phyloP scores from a whole-genome alignment of 352 stramenopile species.

The Chrysophaeum taylorii region DNA sequence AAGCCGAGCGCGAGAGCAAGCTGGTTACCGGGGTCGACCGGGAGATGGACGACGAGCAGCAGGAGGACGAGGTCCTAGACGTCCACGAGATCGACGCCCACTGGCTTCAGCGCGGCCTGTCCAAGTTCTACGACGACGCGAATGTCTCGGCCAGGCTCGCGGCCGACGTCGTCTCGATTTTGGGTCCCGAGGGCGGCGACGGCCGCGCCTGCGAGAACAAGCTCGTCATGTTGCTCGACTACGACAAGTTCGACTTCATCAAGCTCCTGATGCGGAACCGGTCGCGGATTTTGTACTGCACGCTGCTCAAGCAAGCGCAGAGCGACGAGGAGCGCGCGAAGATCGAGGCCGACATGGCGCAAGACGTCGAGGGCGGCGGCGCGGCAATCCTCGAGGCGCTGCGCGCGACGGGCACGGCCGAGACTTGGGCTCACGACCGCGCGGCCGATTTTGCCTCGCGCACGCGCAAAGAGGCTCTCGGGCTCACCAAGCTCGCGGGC shows the following conservation, averaged over 20 bases:
- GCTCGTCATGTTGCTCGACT: conserved; percentile 89
- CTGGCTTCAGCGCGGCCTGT: conserved; percentile 91
- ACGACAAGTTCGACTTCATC: conserved; percentile 99
- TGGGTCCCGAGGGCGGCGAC: conserved; percentile 40
- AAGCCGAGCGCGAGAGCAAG: conserved; percentile 42
- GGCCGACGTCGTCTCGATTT: conserved; percentile 68
- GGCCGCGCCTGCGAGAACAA: conserved; percentile 85
- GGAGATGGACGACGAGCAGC: conserved; percentile 38
- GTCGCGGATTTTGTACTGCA: conserved; percentile 88
- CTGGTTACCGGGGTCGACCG: conserved; percentile 37
- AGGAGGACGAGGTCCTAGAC: conserved; percentile 58
- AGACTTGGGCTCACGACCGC: conserved; percentile 85
- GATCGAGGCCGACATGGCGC: conserved; percentile 76
- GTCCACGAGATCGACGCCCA: conserved; percentile 95
- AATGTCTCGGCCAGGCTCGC: conserved; percentile 77
- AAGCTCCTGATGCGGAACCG: conserved; percentile 91
- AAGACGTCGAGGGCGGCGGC: conserved; percentile 67
- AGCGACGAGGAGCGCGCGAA: conserved; percentile 70
- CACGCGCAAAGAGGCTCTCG: conserved; percentile 62
- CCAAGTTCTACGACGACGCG: conserved; percentile 87
- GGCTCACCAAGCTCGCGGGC: conserved; percentile 52
- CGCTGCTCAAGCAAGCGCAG: conserved; percentile 87
- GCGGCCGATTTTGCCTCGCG: conserved; percentile 67
- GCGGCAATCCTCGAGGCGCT: conserved; percentile 76
- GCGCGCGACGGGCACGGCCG: conserved; percentile 62